Base-by-base conservation (phyloP, 2,329 filamentous ascomycete genomes). In the Orbilia ellipsospora region DNA sequence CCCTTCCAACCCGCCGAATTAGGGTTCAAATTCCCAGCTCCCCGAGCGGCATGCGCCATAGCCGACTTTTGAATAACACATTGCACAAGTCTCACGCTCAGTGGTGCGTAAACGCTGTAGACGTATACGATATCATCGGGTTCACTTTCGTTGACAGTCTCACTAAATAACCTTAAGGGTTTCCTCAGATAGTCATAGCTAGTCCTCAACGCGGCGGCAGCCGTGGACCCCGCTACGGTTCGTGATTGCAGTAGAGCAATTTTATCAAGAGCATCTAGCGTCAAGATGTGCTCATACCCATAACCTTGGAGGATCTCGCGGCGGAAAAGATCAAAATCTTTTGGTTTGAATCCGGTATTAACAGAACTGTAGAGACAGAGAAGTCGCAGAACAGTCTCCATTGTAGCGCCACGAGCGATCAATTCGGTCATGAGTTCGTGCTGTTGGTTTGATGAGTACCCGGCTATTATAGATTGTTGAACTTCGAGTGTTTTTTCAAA, bases 111-210 rank as follows among this genome's bases (percentile, higher is more conserved):
- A 62, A 95, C 96, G 78, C 92, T 96, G 83, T 98, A 99, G 10
- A 97, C 94, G 80, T 99, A 99, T n/a, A 94, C 91, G 76, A 98
- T 90, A 80, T 99, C 95, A 80, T 95, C 92, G 1, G 95, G 95
- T 55, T 96, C 91, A 73, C 95, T 90, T 82, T 99, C 95, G 81
- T 96, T 94, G 45, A 99, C 94, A 81, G 98, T 95, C 81, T 99
- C 95, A 67, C 97, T 91, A 81, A 97, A 96, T 15, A 99, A 87
- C 31, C 91, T 89, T 13, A 99, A 87, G 75, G 90, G 90, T 82
- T 95, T 96, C 65, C 96, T 90, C 4, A 98, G 85, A 78, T 92
- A 92, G 3, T 89, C 90, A 83, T 97, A 99, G 81, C 98, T 97
- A 10, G 94, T 97, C 82, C 93, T 93, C 20, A 87, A 88, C 10